Evolutionary conservation across 1,139 yeast genomes (phyloP).

Genomic region (Yamadazyma pseudoaaseri): DNA sequence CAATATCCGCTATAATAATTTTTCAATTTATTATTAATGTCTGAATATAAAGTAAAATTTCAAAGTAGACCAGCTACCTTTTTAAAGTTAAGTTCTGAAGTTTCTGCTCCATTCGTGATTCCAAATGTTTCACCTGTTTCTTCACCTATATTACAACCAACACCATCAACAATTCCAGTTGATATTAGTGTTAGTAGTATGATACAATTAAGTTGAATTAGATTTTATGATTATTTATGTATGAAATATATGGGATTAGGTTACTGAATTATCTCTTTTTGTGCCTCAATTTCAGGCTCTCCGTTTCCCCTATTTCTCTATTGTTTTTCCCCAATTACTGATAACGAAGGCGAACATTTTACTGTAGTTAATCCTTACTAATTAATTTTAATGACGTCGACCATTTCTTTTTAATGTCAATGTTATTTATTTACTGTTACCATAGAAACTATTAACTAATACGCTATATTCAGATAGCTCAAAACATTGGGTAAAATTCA

Average conservation of each 20-base stretch:
- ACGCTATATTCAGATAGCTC: background rate
- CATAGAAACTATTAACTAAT: too few species aligned
- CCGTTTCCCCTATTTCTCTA: too few species aligned
- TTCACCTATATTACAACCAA: conserved; percentile 29
- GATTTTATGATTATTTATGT: background rate
- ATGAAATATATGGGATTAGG: background rate
- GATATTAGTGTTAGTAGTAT: background rate
- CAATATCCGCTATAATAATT: too few species aligned
- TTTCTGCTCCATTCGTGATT: conserved; percentile 61
- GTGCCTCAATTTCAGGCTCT: too few species aligned
- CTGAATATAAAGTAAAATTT: conserved; percentile 14
- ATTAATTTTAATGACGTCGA: too few species aligned
- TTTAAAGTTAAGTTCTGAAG: conserved; percentile 55
- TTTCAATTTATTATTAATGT: conserved; percentile 8
- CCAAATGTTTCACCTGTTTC: conserved; percentile 63
- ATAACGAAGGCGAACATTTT: too few species aligned
- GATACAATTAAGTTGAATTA: background rate
- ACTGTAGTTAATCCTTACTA: too few species aligned
- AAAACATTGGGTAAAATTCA: conserved; percentile 53
- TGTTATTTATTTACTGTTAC: too few species aligned
- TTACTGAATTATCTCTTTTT: background rate
- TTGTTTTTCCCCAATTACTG: too few species aligned
- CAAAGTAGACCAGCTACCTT: conserved; percentile 23
- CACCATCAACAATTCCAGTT: background rate
- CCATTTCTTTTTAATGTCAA: too few species aligned